These are phyloP conservation scores for Gamsiella multidivaricata DNA, from an alignment of 192 early-diverging fungal genomes.

Conservation along the genomic window DNA sequence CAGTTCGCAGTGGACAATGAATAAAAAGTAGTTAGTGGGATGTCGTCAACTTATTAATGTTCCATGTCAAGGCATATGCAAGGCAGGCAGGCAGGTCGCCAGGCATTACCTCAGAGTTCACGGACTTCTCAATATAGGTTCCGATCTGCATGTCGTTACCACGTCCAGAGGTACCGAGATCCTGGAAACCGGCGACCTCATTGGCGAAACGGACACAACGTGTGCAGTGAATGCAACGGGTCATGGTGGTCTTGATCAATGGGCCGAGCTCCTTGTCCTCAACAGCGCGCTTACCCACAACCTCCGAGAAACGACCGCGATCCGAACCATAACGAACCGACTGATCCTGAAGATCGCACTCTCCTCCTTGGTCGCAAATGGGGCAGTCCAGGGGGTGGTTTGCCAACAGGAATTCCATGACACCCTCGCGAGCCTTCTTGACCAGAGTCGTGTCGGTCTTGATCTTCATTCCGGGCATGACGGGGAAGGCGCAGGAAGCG, in stretches of 20 bases:
- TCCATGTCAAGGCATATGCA: not conserved
- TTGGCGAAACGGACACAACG: conserved; percentile 98
- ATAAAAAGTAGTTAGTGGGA: not conserved
- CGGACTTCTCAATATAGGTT: conserved; percentile 91
- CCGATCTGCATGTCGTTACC: conserved; percentile 99
- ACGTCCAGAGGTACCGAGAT: conserved; percentile 94
- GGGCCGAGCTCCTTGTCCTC: conserved; percentile 99
- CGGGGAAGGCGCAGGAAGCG: conserved; percentile 97
- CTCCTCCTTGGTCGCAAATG: conserved; percentile 99
- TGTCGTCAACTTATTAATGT: not conserved
- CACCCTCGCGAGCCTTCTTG: conserved; percentile 95
- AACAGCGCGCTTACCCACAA: conserved; percentile 90
- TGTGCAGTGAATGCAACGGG: conserved; percentile 99
- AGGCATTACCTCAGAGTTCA: conserved; percentile 79
- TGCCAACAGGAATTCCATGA: conserved; percentile 93
- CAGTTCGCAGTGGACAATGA: not conserved
- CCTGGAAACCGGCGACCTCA: conserved; percentile 95
- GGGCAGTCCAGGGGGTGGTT: conserved; percentile 99
- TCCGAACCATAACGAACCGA: conserved; percentile 95
- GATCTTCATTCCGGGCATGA: conserved; percentile 96
- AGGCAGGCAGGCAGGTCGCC: too few relatives aligned
- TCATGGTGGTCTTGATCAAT: conserved; percentile 96
- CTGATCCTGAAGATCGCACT: conserved; percentile 99
- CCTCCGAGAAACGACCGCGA: conserved; percentile 88
- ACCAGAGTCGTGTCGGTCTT: conserved; percentile 95